A percentile compares a stretch with the other conserved stretches of the same genome.
Conservation (phyloP, 2,329 filamentous ascomycete genomes). For the Zasmidium citrigriseum region DNA sequence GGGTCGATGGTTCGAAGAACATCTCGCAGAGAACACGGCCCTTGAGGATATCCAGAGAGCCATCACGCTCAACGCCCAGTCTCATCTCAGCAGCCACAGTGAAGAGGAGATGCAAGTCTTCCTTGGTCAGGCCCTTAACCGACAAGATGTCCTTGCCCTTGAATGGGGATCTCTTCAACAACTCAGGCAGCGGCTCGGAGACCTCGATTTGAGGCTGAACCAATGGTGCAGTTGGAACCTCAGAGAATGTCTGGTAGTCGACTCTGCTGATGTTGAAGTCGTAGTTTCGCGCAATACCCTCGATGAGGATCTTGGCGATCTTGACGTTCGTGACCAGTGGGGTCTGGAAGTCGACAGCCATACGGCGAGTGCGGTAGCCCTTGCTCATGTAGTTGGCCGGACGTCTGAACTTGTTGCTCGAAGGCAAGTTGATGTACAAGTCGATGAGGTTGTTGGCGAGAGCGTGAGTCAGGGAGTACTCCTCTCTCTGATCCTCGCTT, state of each 20-base stretch:
- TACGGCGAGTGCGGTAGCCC: slow-evolving; percentile 92
- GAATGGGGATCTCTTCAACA: slow-evolving; percentile 80
- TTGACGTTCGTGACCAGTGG: slow-evolving; percentile 98
- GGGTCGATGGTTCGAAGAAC: slow-evolving; percentile 97
- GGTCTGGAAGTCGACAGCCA: slow-evolving; percentile 98
- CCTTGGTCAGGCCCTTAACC: slow-evolving; percentile 83
- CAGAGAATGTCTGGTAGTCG: slow-evolving; percentile 82
- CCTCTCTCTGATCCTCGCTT: slow-evolving; percentile 82
- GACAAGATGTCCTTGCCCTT: slow-evolving; percentile 88
- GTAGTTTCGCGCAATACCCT: slow-evolving; percentile 88
- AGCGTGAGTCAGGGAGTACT: slow-evolving; percentile 96
- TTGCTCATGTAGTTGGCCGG: slow-evolving; percentile 99
- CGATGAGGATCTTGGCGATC: slow-evolving; percentile 95
- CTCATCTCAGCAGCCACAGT: slow-evolving; percentile 98
- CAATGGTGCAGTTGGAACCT: slow-evolving; percentile 35
- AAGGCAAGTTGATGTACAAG: slow-evolving; percentile 98
- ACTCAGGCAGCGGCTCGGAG: slow-evolving; percentile 62
- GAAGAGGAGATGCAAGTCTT: slow-evolving; percentile 90
- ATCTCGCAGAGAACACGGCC: slow-evolving; percentile 85
- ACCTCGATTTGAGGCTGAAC: slow-evolving; percentile 47
- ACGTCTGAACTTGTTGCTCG: slow-evolving; percentile 93
- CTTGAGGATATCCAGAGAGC: slow-evolving; percentile 82
- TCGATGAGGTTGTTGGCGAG: slow-evolving; percentile 97
- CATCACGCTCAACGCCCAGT: slow-evolving; percentile 87
- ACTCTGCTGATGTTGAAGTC: slow-evolving; percentile 78